These are phyloP conservation scores for Kuraishia hungarica DNA, from an alignment of 805 yeast genomes.

Conservation along the genomic window DNA sequence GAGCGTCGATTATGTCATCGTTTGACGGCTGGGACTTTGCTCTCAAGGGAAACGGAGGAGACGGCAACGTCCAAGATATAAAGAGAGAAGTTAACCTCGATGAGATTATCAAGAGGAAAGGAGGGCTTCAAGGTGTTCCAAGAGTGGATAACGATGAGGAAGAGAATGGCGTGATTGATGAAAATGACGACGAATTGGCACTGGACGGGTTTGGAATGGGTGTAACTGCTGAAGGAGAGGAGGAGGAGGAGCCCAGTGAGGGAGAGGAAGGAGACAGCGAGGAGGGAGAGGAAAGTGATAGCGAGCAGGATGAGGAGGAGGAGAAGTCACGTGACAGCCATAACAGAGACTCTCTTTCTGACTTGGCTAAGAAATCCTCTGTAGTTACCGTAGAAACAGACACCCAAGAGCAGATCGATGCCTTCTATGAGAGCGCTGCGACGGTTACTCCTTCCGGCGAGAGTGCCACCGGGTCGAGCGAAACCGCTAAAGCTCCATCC, in stretches of 20 bases:
- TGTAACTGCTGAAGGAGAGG: conserved; percentile 25
- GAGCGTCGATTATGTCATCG: conserved; percentile 23
- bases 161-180: conserved; percentile 18
- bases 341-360: conserved; percentile 7
- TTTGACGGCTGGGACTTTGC: conserved; percentile 85
- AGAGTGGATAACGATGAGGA: conserved; percentile 30
- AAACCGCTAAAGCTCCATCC: conserved; percentile 35
- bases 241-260: conserved; percentile 14
- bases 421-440: conserved; percentile 60
- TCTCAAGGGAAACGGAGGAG: conserved; percentile 30
- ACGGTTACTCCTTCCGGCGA: no score
- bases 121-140: conserved; percentile 56
- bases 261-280: conserved; percentile 15
- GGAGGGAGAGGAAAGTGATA: conserved; percentile 6
- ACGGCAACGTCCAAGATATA: no score
- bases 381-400: conserved; percentile 27
- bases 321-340: conserved; percentile 8
- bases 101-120: conserved; percentile 77
- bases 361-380: conserved; percentile 5
- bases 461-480: no score
- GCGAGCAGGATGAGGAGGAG: conserved; percentile 17
- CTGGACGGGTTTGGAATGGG: conserved; percentile 5
- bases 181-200: conserved; percentile 12
- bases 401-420: conserved; percentile 74
- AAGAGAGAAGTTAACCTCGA: conserved; percentile 77